Percentiles rank a stretch among this genome's conserved stretches.
Evolutionary conservation across 352 stramenopile species (phyloP).

Genomic region (Phytopythium montanum): DNA sequence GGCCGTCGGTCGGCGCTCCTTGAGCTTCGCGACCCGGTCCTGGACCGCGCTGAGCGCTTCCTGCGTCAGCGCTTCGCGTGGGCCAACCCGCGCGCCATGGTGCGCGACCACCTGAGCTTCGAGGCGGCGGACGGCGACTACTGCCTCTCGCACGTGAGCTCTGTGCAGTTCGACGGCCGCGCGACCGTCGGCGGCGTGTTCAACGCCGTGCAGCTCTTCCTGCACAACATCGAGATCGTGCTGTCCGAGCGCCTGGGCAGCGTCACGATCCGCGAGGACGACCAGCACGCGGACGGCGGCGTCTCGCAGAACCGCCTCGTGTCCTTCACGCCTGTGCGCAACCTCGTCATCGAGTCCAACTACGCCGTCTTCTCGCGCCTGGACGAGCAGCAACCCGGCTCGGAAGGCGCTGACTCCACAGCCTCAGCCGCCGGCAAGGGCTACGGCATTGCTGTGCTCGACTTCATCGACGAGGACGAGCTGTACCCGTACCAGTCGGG

Average conservation of each 20-base stretch:
- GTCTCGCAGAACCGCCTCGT: slow-evolving; percentile 24
- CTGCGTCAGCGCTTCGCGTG: slow-evolving; percentile 27
- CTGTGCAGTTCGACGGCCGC: slow-evolving; percentile 19
- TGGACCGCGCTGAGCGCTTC: slow-evolving; percentile 22
- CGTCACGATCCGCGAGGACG: slow-evolving; percentile 26
- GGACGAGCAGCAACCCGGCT: slow-evolving; percentile 13
- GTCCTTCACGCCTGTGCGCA: slow-evolving; percentile 19
- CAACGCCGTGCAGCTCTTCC: slow-evolving; percentile 16
- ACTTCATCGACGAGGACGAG: slow-evolving; percentile 44
- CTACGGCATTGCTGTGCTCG: slow-evolving; percentile 31
- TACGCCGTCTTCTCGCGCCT: slow-evolving; percentile 35
- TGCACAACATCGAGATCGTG: slow-evolving; percentile 25
- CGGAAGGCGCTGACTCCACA: background rate
- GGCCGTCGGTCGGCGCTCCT: slow-evolving; percentile 19
- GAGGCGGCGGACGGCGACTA: slow-evolving; percentile 24
- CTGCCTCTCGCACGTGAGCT: slow-evolving; percentile 27
- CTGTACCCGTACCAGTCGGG: slow-evolving; percentile 39
- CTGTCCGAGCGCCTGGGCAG: slow-evolving; percentile 25
- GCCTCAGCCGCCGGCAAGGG: slow-evolving; percentile 7
- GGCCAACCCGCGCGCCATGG: slow-evolving; percentile 14
- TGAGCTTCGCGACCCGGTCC: slow-evolving; percentile 21
- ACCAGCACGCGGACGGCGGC: slow-evolving; percentile 14
- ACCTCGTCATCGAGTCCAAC: slow-evolving; percentile 43
- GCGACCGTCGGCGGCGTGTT: slow-evolving; percentile 19
- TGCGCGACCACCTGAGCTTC: slow-evolving; percentile 12